A percentile compares a stretch with the other conserved stretches of the same genome.
phyloP scores from a whole-genome alignment of 1,284 basidiomycete genomes.

The Mycena citricolor region DNA sequence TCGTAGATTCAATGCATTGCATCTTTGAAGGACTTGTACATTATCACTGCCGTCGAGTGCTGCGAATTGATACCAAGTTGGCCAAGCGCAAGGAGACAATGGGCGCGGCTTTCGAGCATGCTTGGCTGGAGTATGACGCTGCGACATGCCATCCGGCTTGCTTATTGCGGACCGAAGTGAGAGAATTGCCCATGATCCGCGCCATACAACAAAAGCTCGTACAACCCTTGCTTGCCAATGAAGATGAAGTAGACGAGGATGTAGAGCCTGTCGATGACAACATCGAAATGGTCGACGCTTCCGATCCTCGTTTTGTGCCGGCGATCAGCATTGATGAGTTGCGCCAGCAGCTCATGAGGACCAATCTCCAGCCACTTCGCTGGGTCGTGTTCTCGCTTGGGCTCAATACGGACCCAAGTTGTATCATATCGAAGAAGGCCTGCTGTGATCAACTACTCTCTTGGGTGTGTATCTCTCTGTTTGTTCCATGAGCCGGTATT shows the following conservation, averaged over 20 bases:
- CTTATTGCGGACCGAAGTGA: too few relatives aligned
- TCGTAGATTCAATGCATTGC: constrained; percentile 39
- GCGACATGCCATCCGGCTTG: neutral
- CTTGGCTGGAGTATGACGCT: neutral
- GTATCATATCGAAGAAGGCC: neutral
- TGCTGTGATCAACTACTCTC: neutral
- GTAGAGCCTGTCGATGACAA: constrained; percentile 6
- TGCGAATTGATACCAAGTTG: constrained; percentile 12
- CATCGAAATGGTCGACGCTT: constrained; percentile 9
- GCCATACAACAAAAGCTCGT: constrained; percentile 13
- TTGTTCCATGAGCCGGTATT: constrained; percentile 6
- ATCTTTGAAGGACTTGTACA: constrained; percentile 29
- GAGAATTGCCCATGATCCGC: neutral
- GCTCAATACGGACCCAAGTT: neutral
- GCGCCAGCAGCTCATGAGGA: neutral
- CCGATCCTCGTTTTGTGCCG: constrained; percentile 4
- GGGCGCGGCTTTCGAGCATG: neutral
- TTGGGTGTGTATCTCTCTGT: constrained; percentile 3
- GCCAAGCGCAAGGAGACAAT: constrained; percentile 9
- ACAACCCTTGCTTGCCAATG: constrained; percentile 5
- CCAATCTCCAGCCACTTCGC: neutral
- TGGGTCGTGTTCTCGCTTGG: neutral
- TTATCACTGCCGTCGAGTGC: constrained; percentile 25
- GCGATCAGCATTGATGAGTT: neutral
- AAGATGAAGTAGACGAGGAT: constrained; percentile 3